Evolutionary conservation across 306 rosid genomes (phyloP).

Genomic region (Vicia faba): DNA sequence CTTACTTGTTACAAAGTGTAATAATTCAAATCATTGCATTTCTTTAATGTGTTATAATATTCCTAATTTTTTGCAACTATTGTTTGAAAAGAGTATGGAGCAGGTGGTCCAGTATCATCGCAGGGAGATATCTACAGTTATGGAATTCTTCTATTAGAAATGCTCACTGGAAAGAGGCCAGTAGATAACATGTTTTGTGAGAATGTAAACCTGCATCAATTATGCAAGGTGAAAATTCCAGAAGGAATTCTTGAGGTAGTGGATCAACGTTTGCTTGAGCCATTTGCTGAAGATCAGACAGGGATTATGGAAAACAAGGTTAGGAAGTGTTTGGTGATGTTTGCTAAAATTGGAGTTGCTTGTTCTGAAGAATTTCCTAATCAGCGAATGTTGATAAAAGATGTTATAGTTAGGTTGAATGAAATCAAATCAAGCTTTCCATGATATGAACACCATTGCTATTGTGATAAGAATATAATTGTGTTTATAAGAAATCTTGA

Average conservation of each 20-base stretch:
- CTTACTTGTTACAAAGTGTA: neutral
- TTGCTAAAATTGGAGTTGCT: constrained; percentile 40
- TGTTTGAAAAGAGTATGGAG: constrained; percentile 19
- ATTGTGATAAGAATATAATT: neutral
- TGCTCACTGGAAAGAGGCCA: constrained; percentile 35
- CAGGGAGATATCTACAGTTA: constrained; percentile 36
- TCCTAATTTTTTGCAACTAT: neutral
- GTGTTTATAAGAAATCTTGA: neutral
- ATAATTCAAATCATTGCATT: too few relatives aligned
- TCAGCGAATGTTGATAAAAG: constrained; percentile 23
- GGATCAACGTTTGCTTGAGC: constrained; percentile 1
- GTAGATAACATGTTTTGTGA: constrained; percentile 26
- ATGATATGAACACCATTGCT: neutral
- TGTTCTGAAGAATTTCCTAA: constrained; percentile 30
- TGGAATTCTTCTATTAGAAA: constrained; percentile 31
- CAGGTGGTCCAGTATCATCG: constrained; percentile 4
- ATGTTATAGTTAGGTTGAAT: constrained; percentile 19
- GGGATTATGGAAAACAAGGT: neutral
- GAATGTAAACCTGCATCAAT: constrained; percentile 15
- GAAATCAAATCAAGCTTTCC: constrained; percentile 17
- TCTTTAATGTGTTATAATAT: neutral
- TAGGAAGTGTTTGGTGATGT: constrained; percentile 5
- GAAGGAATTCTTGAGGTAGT: constrained; percentile 11
- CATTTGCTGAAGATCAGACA: neutral
- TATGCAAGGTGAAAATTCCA: constrained; percentile 23